phyloP scores from a whole-genome alignment of 495 filamentous ascomycete species.

The Tuber aestivum region DNA sequence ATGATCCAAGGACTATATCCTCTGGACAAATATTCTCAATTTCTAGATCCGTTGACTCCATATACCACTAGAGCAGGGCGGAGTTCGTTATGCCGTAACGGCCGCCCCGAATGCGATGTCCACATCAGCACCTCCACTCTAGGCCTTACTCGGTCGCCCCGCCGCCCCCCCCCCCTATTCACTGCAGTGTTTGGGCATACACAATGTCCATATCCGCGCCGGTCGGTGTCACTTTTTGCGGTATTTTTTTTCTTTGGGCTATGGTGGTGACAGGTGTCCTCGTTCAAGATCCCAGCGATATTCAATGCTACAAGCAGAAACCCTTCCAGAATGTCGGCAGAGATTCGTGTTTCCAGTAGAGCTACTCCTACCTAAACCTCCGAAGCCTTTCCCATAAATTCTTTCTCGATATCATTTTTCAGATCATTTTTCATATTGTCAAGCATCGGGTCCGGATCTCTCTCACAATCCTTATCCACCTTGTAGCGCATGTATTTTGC shows the following conservation, averaged over 20 bases:
- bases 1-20: no score
- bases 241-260: not conserved
- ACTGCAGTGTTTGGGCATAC: not conserved
- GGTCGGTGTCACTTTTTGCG: not conserved
- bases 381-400: not conserved
- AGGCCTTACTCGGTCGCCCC: not conserved
- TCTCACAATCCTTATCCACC: not conserved
- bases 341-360: not conserved
- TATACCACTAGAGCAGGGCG: not conserved
- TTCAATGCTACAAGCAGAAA: not conserved
- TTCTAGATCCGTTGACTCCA: not conserved
- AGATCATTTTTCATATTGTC: no score
- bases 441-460: not conserved
- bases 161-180: not conserved
- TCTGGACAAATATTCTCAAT: not conserved
- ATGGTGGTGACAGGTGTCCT: not conserved
- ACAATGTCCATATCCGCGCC: not conserved
- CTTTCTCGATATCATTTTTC: not conserved
- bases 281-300: not conserved
- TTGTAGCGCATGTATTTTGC: not conserved
- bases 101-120: not conserved
- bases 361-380: not conserved
- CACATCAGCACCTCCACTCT: not conserved
- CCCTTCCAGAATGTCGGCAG: not conserved
- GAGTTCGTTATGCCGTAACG: not conserved